These are phyloP conservation scores for Syncephalastrum racemosum DNA, from an alignment of 371 early-diverging fungal species.

Conservation along the genomic window DNA sequence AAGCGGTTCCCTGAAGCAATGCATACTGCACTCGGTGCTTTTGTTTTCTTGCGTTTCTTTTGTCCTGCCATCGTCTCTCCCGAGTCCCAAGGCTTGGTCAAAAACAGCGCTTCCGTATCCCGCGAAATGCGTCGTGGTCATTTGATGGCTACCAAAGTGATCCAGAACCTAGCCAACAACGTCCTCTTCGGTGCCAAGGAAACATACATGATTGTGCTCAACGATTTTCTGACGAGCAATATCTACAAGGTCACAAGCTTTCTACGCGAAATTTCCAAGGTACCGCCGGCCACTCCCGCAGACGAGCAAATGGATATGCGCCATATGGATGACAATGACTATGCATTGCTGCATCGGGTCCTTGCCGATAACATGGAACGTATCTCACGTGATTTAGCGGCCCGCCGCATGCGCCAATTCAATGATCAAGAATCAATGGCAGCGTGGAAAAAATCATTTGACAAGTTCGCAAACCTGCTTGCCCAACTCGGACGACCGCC, in stretches of 20 bases:
- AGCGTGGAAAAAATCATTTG: slow-evolving; percentile 56
- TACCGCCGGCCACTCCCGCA: slow-evolving; percentile 17
- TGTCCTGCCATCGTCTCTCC: slow-evolving; percentile 96
- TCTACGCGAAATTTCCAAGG: slow-evolving; percentile 57
- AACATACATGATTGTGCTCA: slow-evolving; percentile 86
- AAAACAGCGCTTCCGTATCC: slow-evolving; percentile 23
- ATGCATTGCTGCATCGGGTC: slow-evolving; percentile 64
- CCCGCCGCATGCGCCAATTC: slow-evolving; percentile 37
- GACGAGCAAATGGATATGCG: slow-evolving; percentile 20
- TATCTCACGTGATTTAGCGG: slow-evolving; percentile 63
- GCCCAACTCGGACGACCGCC: slow-evolving; percentile 84
- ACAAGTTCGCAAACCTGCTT: slow-evolving; percentile 77
- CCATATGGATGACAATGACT: slow-evolving; percentile 61
- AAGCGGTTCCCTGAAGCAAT: slow-evolving; percentile 85
- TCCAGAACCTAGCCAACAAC: slow-evolving; percentile 94
- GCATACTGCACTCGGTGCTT: slow-evolving; percentile 88
- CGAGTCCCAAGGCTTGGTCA: slow-evolving; percentile 58
- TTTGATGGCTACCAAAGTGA: slow-evolving; percentile 89
- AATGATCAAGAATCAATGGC: slow-evolving; percentile 34
- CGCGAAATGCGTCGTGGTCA: slow-evolving; percentile 78
- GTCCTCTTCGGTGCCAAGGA: slow-evolving; percentile 94
- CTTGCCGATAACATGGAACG: slow-evolving; percentile 73
- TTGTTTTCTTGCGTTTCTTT: slow-evolving; percentile 93
- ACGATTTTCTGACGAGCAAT: slow-evolving; percentile 78
- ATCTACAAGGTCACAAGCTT: slow-evolving; percentile 67